Conservation (phyloP, 208 protist genomes). For the Trichomonas tenax region DNA sequence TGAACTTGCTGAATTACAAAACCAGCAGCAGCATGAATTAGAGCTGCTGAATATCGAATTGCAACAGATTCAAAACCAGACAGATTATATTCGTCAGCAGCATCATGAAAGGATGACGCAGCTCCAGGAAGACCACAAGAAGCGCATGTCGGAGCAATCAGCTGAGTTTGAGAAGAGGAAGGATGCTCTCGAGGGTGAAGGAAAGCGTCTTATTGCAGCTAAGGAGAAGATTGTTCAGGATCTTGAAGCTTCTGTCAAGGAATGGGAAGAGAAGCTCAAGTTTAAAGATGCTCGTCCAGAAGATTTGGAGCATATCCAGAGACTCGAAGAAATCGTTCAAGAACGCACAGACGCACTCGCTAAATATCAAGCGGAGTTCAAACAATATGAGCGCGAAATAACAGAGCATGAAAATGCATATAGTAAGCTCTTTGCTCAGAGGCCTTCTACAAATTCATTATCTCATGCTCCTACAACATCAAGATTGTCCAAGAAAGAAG, state of each 20-base stretch:
- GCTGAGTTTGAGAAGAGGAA: not conserved
- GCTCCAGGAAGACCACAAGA: not conserved
- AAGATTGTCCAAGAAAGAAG: not conserved
- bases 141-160: not conserved
- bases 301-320: not conserved
- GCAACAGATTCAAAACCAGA: not conserved
- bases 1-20: not conserved
- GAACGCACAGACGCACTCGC: not conserved
- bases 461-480: not conserved
- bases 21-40: not conserved
- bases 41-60: not conserved
- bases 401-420: not conserved
- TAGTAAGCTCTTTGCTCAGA: not conserved
- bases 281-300: not conserved
- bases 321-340: not conserved
- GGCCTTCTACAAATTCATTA: not conserved
- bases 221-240: not conserved
- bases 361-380: not conserved
- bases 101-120: not conserved
- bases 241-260: not conserved
- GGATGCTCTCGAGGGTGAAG: not conserved
- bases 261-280: not conserved
- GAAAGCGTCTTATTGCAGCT: not conserved
- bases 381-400: not conserved
- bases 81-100: not conserved